Evolutionary conservation across 202 grass and related monocot species (phyloP).

Genomic region (Digitaria exilis): DNA sequence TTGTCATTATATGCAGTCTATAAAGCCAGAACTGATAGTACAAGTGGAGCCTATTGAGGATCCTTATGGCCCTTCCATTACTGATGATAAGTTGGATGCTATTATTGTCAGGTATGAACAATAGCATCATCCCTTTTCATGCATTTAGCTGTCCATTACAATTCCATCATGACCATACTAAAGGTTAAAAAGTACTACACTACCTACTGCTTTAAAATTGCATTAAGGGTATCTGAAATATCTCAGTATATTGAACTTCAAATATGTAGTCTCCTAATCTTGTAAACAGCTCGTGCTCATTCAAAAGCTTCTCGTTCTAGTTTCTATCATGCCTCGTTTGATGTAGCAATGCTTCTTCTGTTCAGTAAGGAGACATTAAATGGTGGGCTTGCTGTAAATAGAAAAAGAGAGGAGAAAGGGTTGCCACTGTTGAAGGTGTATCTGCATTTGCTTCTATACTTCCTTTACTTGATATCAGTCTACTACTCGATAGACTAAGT

Average conservation of each 20-base stretch:
- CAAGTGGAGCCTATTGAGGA: slow-evolving; percentile 76
- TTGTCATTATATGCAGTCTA: slow-evolving; percentile 44
- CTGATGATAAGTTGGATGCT: slow-evolving; percentile 65
- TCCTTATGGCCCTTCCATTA: slow-evolving; percentile 68
- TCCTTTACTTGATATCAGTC: not conserved
- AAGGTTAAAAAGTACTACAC: not conserved
- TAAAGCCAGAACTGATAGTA: slow-evolving; percentile 57
- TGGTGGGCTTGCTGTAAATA: slow-evolving; percentile 63
- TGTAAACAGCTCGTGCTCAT: slow-evolving; percentile 28
- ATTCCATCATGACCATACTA: not conserved
- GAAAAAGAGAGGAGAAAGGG: slow-evolving; percentile 64
- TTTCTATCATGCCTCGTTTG: slow-evolving; percentile 26
- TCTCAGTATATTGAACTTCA: not conserved
- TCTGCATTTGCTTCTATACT: slow-evolving; percentile 4
- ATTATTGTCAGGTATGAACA: slow-evolving; percentile 69
- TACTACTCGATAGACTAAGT: not conserved
- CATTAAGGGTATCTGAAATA: not conserved
- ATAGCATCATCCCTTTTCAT: not conserved
- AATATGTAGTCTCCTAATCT: not conserved
- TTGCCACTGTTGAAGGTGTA: slow-evolving; percentile 60
- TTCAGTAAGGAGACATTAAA: slow-evolving; percentile 64
- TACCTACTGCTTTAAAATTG: not conserved
- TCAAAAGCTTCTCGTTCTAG: not conserved
- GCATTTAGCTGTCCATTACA: slow-evolving; percentile 22
- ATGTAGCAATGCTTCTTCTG: slow-evolving; percentile 19